Conservation (phyloP, 345 rosid genomes). For the Gossypium stocksii region DNA sequence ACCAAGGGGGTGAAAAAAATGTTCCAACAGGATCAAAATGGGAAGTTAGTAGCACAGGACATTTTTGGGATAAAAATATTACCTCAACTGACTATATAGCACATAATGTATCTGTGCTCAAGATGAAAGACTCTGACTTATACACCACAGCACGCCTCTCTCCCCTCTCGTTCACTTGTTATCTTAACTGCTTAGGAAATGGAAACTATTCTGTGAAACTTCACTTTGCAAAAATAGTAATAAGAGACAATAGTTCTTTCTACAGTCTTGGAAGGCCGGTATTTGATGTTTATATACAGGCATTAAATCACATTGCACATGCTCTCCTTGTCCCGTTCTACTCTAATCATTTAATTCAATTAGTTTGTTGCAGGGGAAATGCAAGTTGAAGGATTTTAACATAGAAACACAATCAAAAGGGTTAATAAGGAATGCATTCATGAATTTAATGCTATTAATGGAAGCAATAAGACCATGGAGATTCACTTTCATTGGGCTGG, state of each 20-base stretch:
- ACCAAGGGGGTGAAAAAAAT: slow-evolving; percentile 29
- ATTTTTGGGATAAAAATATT: slow-evolving; percentile 36
- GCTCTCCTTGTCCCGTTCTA: no score
- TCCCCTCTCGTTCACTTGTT: slow-evolving; percentile 50
- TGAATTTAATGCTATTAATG: slow-evolving; percentile 11
- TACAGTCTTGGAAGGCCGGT: slow-evolving; percentile 39
- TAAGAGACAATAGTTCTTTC: slow-evolving; percentile 37
- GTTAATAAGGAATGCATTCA: slow-evolving; percentile 19
- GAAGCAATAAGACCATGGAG: slow-evolving; percentile 24
- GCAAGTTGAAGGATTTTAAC: slow-evolving; percentile 27
- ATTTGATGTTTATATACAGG: slow-evolving; percentile 52
- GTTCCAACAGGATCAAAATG: slow-evolving; percentile 20
- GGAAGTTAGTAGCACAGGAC: slow-evolving; percentile 55
- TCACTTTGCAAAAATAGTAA: slow-evolving; percentile 46
- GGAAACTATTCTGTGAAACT: slow-evolving; percentile 53
- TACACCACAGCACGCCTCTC: slow-evolving; percentile 43
- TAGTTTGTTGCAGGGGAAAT: slow-evolving; percentile 23
- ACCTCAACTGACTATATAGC: background rate
- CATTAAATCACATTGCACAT: slow-evolving; percentile 2
- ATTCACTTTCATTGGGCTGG: slow-evolving; percentile 45
- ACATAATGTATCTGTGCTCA: slow-evolving; percentile 4
- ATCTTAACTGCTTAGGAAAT: slow-evolving; percentile 43
- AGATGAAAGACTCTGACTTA: slow-evolving; percentile 15
- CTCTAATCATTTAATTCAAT: background rate
- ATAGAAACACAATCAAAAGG: slow-evolving; percentile 27